Conservation (phyloP, 495 filamentous ascomycete species). For the Penicillium ochrochloron region DNA sequence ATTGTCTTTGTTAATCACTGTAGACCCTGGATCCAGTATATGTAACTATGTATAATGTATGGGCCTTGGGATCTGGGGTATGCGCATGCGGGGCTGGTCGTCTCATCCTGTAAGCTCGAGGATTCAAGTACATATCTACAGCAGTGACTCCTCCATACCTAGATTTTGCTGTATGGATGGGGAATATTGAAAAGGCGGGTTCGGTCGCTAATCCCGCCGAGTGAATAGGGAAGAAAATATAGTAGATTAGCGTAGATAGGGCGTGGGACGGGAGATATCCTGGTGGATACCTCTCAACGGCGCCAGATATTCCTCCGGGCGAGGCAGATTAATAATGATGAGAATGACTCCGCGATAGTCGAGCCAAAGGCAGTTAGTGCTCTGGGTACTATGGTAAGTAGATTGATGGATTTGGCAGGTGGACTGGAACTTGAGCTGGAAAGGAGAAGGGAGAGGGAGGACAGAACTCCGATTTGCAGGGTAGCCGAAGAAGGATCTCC, state of each 20-base stretch:
- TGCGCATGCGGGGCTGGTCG: not conserved
- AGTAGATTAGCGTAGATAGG: not conserved
- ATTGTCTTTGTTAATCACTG: not conserved
- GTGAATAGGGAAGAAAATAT: not conserved
- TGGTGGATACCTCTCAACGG: constrained; percentile 1
- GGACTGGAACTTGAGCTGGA: not conserved
- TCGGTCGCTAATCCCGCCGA: not conserved
- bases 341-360: not conserved
- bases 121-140: not conserved
- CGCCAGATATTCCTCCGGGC: not conserved
- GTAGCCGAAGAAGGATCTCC: not conserved
- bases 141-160: not conserved
- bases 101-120: not conserved
- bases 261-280: not conserved
- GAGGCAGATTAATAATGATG: not conserved
- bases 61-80: constrained; percentile 3
- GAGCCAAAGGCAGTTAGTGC: not conserved
- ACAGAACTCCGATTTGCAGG: not conserved
- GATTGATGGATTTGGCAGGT: not conserved
- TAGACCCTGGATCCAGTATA: not conserved
- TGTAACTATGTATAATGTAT: not conserved
- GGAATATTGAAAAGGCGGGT: not conserved
- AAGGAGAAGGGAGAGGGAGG: not conserved
- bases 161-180: not conserved
- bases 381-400: not conserved